Evolutionary conservation across 2,329 filamentous ascomycete species (phyloP).

Genomic region (Botrytis byssoidea): DNA sequence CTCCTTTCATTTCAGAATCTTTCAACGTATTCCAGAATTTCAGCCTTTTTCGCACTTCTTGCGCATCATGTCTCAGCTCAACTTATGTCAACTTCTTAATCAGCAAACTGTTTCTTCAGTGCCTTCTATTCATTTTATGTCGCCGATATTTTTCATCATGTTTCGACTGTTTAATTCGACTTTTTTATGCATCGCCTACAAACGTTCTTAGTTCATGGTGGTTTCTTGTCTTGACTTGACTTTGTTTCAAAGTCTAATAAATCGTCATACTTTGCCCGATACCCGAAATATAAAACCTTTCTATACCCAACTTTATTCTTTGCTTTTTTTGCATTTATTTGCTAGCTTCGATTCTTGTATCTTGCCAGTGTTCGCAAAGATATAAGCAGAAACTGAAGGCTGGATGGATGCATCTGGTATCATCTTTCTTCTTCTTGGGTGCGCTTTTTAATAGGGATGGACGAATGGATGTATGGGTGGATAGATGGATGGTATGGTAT

Average conservation of each 20-base stretch:
- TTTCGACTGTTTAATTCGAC: constrained; percentile 16
- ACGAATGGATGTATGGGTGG: constrained; percentile 14
- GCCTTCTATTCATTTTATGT: not conserved
- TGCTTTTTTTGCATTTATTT: not conserved
- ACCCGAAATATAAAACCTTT: constrained; percentile 14
- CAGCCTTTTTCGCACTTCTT: not conserved
- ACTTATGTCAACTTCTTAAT: not conserved
- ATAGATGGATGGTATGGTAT: constrained; percentile 10
- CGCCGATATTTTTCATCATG: not conserved
- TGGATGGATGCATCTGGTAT: constrained; percentile 21
- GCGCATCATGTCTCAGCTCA: constrained; percentile 9
- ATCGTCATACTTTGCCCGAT: not conserved
- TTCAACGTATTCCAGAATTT: not conserved
- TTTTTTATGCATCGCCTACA: not conserved
- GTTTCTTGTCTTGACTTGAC: not conserved
- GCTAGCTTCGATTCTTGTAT: constrained; percentile 9
- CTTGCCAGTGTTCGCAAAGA: not conserved
- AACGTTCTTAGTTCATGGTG: constrained; percentile 1
- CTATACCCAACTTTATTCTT: constrained; percentile 10
- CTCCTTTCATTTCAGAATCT: not conserved
- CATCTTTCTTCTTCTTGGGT: constrained; percentile 3
- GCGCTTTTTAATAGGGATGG: constrained; percentile 7
- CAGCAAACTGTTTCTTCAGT: not conserved
- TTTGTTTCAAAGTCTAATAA: not conserved
- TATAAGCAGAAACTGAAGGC: not conserved